These are phyloP conservation scores for Forsythia viridissima DNA, from an alignment of 257 asterid genomes.

Conservation along the genomic window DNA sequence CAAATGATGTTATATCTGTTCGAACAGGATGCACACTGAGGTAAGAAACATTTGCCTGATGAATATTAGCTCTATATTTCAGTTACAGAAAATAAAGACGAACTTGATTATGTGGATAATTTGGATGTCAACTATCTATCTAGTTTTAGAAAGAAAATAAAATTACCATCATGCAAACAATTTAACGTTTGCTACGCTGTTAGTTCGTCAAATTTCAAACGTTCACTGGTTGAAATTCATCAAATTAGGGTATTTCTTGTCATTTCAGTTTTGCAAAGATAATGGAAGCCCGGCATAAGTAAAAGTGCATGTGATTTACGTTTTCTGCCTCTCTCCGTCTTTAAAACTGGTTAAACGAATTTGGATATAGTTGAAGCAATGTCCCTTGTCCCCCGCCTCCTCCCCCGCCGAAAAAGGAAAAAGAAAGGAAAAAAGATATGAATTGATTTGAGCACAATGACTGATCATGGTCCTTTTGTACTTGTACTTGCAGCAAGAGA, in stretches of 20 bases:
- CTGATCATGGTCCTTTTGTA: conserved; percentile 1
- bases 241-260: too few relatives aligned
- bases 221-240: not conserved
- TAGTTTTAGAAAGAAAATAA: not conserved
- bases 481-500: conserved; percentile 56
- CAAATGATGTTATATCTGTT: conserved; percentile 81
- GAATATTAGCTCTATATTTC: not conserved
- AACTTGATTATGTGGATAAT: not conserved
- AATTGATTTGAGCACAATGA: not conserved
- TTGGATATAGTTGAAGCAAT: not conserved
- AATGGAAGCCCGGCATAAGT: not conserved
- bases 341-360: not conserved
- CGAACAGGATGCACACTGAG: conserved; percentile 76
- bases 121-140: not conserved
- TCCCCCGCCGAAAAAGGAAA: not conserved
- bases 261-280: not conserved
- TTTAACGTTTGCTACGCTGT: not conserved
- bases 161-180: not conserved
- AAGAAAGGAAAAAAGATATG: not conserved
- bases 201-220: too few relatives aligned
- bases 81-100: not conserved
- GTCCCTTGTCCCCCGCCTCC: not conserved
- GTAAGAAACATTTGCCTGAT: conserved; percentile 37
- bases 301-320: not conserved
- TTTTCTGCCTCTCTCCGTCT: not conserved